Evolutionary conservation across 306 rosid genomes (phyloP), one percentile per base, ranked within the genome.

Genomic region (Hippophae tibetana): DNA sequence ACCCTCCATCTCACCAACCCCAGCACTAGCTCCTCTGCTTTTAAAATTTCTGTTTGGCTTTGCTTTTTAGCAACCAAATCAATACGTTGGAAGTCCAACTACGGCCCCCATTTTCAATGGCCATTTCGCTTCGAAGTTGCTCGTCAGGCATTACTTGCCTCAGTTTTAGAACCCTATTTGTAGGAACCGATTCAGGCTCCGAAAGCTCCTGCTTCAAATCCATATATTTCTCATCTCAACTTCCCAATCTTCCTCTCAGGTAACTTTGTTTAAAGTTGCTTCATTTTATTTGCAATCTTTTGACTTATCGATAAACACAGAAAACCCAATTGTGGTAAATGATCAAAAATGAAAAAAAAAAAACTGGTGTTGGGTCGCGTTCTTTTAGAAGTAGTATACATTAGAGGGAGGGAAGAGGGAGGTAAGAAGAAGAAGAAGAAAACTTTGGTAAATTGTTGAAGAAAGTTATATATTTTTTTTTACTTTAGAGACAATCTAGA

Each of bases 81-180:
- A 31, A 31, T 31, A 31, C 38, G 23, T 18, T 18, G 23, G 23
- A 18, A 18, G 23, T 18, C 23, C 23, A 18, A 18, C 23, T 18
- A 18, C 23, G 23, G 23, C 23, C 23, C 23, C 23, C 14, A 27
- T 48, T 9, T 61, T n/a, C 61, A 3, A 83, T 75, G 86, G 82
- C 86, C 23, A 64, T 52, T 56, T 69, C 86, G n/a, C 42, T 80
- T 1, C 74, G 70, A n/a, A 66, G 40, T 7, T 47, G 64, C 47
- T 9, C 59, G 18, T 60, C 78, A 46, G 13, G 50, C 65, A 3
- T 48, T 23, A 42, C 67, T 55, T 52, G 55, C 13, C 56, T 67
- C 56, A 9, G 54, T 60, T 50, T 60, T 52, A 10, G 65, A 56
- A 51, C 46, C 69, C 78, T 51, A 45, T 53, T 56, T 9, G 40